Base-by-base conservation (phyloP, 192 early-diverging fungal genomes). In the Rhizoclosmatium globosum region DNA sequence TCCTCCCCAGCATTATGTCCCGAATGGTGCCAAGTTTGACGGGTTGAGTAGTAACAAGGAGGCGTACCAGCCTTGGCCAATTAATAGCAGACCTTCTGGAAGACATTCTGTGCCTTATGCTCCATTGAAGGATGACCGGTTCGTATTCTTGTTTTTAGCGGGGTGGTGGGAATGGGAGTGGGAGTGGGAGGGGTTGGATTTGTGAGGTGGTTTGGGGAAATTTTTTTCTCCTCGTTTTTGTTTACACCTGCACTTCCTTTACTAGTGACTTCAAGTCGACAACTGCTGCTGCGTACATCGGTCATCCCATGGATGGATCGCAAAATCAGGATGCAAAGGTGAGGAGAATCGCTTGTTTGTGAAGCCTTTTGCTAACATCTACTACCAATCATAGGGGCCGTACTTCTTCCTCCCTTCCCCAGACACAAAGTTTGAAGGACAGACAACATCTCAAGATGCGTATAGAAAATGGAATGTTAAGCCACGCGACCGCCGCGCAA, bases 201-300 rank as follows among this genome's bases (percentile, higher is more conserved):
- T 31, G 31, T 31, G 31, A 31, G 31, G 31, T 31, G 48, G 23
- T 45, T 45, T n/a, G 9, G 47, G 19, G 48, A 11, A 48, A 71
- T 71, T 21, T 39, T 23, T 48, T 21, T 48, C 48, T 71, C 47
- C 15, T 21, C 23, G n/a, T 42, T 68, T 65, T 47, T 47, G 7
- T 64, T 76, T 43, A 57, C 66, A 2, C n/a, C 17, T 17, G 17
- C 17, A 0, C 50, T 53, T 53, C 50, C 21, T 74, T 47, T 43
- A 11, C 0, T 56, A 87, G 86, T 19, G 86, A 87, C 58, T 87
- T 85, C 68, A 82, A 81, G 65, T 85, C 84, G 21, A 87, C 86
- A 4, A 82, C 80, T 7, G 61, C 77, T 21, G 82, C 86, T 0
- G 71, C 86, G 7, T 87, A 87, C 58, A 74, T 80, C 9, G 81